Conservation (phyloP, 2,329 filamentous ascomycete genomes). For the Botrytis fabae region DNA sequence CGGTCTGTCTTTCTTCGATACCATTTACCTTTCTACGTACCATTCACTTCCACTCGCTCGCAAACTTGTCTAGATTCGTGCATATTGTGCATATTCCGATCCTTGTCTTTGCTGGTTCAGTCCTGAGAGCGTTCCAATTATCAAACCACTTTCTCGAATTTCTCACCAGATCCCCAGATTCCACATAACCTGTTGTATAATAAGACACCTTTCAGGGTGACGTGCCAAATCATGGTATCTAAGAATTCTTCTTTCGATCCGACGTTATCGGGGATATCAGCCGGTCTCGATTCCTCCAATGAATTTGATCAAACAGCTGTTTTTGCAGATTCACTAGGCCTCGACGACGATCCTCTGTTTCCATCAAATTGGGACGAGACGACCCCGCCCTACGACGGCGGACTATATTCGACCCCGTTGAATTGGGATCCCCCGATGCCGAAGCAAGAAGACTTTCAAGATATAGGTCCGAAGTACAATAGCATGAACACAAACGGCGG, state of each 20-base stretch:
- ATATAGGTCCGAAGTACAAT: slow-evolving; percentile 18
- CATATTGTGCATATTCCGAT: background rate
- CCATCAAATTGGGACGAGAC: slow-evolving; percentile 36
- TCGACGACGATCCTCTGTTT: slow-evolving; percentile 38
- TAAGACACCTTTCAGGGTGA: background rate
- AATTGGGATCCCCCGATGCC: slow-evolving; percentile 39
- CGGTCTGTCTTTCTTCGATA: background rate
- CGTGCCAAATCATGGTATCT: slow-evolving; percentile 30
- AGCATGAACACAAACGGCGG: slow-evolving; percentile 40
- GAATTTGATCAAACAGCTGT: slow-evolving; percentile 33
- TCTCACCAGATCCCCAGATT: slow-evolving; percentile 1
- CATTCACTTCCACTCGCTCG: background rate
- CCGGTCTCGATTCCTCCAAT: slow-evolving; percentile 31
- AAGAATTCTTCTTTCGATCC: slow-evolving; percentile 32
- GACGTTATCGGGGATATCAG: slow-evolving; percentile 35
- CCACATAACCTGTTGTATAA: background rate
- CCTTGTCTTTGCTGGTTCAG: background rate
- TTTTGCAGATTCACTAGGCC: slow-evolving; percentile 33
- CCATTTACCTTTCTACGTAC: too few species aligned
- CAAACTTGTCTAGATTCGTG: background rate
- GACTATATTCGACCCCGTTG: slow-evolving; percentile 40
- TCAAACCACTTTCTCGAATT: slow-evolving; percentile 13
- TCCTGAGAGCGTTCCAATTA: background rate
- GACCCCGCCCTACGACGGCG: slow-evolving; percentile 38
- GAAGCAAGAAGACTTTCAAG: slow-evolving; percentile 32